These are phyloP conservation scores for Colletotrichum sp. DNA, from an alignment of 2,329 filamentous ascomycete species.

Conservation along the genomic window DNA sequence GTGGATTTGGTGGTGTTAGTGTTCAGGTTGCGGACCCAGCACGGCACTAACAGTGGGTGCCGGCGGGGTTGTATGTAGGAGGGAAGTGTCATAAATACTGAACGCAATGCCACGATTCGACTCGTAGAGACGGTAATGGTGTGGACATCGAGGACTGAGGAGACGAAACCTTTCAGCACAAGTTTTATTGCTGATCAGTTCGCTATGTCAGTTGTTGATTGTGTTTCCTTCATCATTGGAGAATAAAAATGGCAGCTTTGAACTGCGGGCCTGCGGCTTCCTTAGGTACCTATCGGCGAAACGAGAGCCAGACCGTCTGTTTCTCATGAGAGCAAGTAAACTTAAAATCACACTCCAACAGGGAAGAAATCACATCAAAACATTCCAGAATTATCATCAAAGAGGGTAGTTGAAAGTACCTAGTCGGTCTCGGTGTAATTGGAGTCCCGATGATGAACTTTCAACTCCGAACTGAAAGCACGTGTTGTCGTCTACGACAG, in stretches of 20 bases:
- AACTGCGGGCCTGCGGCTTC: background rate
- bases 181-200: background rate
- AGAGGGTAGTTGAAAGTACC: background rate
- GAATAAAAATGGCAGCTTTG: background rate
- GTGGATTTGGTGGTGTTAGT: no score
- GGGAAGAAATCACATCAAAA: background rate
- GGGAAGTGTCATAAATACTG: no score
- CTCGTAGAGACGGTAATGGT: background rate
- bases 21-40: no score
- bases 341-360: background rate
- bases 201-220: background rate
- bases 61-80: no score
- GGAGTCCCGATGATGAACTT: background rate
- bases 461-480: background rate
- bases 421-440: background rate
- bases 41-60: no score
- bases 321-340: background rate
- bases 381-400: background rate
- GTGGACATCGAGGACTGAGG: background rate
- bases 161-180: background rate
- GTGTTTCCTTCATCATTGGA: background rate
- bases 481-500: background rate
- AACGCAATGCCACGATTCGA: background rate
- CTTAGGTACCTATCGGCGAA: background rate
- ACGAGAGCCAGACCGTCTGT: background rate